These are phyloP conservation scores for Leptomonas seymouri DNA, from an alignment of 208 protist species.

Conservation along the genomic window DNA sequence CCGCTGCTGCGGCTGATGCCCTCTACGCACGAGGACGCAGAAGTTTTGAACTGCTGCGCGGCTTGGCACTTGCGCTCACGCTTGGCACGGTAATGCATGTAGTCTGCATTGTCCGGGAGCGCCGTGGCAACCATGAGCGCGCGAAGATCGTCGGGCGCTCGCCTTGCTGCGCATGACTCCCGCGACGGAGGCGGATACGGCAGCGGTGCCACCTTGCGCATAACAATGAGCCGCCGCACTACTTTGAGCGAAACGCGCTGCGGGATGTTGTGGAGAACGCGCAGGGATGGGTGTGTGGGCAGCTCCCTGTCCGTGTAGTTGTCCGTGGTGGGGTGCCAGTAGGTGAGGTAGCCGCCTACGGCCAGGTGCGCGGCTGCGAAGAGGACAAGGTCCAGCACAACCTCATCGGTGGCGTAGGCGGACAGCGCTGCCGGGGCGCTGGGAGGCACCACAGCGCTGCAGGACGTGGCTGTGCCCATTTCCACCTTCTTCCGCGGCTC, in stretches of 20 bases:
- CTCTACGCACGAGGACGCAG: conserved; percentile 2
- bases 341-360: conserved; percentile 89
- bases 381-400: conserved; percentile 91
- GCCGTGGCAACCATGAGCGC: conserved; percentile 64
- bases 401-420: conserved; percentile 57
- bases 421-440: conserved; percentile 2
- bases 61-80: conserved; percentile 55
- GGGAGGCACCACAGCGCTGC: no score
- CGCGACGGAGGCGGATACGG: conserved; percentile 47
- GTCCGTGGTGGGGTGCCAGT: conserved; percentile 95
- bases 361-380: conserved; percentile 91
- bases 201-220: conserved; percentile 51
- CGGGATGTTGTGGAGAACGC: conserved; percentile 66
- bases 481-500: conserved; percentile 68
- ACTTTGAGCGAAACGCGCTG: conserved; percentile 89
- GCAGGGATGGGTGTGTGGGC: conserved; percentile 91
- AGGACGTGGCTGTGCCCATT: not conserved
- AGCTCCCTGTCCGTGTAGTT: conserved; percentile 89
- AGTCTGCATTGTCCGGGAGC: conserved; percentile 67
- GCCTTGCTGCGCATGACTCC: conserved; percentile 45
- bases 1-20: conserved; percentile 5
- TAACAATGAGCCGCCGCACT: conserved; percentile 71
- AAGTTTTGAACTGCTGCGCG: conserved; percentile 22
- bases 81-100: conserved; percentile 74
- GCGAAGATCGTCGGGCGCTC: conserved; percentile 55